Evolutionary conservation across 2,329 filamentous ascomycete genomes (phyloP).

Genomic region (Nothophaeocryptopus gaeumannii): DNA sequence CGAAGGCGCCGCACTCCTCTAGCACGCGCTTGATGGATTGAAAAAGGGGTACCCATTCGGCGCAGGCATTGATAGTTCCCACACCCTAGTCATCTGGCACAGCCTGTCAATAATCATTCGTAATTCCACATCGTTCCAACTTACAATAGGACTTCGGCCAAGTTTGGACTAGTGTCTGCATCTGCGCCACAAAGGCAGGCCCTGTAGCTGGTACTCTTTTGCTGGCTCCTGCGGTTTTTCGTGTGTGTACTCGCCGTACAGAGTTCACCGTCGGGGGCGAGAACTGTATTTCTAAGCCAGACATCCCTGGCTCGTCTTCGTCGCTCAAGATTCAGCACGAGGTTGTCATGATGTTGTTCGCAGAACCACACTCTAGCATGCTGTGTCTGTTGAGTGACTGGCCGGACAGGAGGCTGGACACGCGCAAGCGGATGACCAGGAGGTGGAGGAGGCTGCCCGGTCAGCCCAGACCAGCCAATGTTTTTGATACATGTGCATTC

Average conservation of each 20-base stretch:
- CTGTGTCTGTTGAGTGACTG: no score
- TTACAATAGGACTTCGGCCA: slow-evolving; percentile 4
- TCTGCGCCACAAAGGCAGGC: slow-evolving; percentile 6
- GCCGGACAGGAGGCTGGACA: background rate
- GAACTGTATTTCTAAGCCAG: background rate
- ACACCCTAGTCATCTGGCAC: background rate
- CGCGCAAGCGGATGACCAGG: background rate
- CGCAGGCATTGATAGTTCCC: background rate
- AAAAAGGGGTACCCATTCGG: background rate
- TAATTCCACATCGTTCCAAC: background rate
- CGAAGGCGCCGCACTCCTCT: no score
- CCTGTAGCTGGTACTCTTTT: background rate
- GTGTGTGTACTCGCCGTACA: background rate
- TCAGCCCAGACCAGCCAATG: background rate
- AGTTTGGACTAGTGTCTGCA: background rate
- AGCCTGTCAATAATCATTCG: background rate
- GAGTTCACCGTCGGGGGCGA: background rate
- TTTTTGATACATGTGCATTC: slow-evolving; percentile 4
- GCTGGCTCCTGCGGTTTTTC: background rate
- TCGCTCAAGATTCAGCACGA: background rate
- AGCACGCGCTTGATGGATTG: background rate
- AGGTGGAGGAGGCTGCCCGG: background rate
- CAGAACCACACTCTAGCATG: background rate
- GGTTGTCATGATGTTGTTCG: background rate
- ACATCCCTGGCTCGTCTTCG: background rate